Percentiles rank a stretch among this genome's conserved stretches.
Evolutionary conservation across 2,329 filamentous ascomycete genomes (phyloP).

Genomic region (Rhexocercosporidium sp.): DNA sequence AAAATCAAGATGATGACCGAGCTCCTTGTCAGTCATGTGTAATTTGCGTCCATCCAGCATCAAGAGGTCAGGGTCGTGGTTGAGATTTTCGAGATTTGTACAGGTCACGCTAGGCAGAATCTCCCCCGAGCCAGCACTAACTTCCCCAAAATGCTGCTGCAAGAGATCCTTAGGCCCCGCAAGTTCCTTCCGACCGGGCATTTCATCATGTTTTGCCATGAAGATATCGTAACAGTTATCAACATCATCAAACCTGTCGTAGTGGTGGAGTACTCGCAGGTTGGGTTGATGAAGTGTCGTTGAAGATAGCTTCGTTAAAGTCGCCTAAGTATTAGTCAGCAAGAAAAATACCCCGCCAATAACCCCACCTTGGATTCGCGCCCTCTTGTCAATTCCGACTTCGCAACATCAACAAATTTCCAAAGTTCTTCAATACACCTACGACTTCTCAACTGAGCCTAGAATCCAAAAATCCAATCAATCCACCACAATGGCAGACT

Average conservation of each 20-base stretch:
- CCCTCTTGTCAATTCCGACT: neutral
- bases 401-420: slow-evolving; percentile 10
- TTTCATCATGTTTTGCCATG: slow-evolving; percentile 21
- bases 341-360: slow-evolving; percentile 19
- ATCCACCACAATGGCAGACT: slow-evolving; percentile 39
- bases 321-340: neutral
- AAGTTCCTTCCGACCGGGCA: slow-evolving; percentile 36
- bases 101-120: neutral
- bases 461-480: neutral
- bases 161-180: neutral
- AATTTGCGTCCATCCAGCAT: neutral
- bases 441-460: neutral
- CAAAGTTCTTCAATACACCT: neutral
- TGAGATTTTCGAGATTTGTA: neutral
- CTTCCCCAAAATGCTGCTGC: neutral
- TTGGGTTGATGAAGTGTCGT: slow-evolving; percentile 38
- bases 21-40: too few species aligned
- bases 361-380: slow-evolving; percentile 12
- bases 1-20: neutral
- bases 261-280: slow-evolving; percentile 28
- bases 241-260: slow-evolving; percentile 16
- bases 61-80: neutral
- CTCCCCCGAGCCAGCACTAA: neutral
- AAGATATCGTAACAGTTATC: neutral
- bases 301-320: slow-evolving; percentile 31